A percentile compares a stretch with the other conserved stretches of the same genome.
Conservation (phyloP, 495 filamentous ascomycete species). For the Sporormia fimetaria region DNA sequence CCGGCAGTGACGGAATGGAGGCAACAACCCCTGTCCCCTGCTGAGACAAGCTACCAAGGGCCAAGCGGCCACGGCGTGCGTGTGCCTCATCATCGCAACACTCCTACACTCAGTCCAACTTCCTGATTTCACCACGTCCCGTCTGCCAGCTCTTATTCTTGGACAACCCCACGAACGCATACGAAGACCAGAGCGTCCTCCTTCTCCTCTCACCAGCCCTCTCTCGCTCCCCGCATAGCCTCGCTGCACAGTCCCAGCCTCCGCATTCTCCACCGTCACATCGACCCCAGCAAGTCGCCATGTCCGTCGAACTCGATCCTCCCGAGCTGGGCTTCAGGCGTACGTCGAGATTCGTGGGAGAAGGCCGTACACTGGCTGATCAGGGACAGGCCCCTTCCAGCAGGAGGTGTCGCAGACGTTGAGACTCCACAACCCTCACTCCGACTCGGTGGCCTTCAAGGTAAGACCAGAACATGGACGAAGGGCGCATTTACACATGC, state of each 20-base stretch:
- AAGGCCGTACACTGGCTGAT: constrained; percentile 4
- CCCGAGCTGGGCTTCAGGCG: constrained; percentile 85
- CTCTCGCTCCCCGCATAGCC: too few species aligned
- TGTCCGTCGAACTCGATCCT: constrained; percentile 92
- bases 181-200: too few species aligned
- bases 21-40: too few species aligned
- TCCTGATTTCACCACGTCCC: too few species aligned
- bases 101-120: too few species aligned
- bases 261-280: background rate
- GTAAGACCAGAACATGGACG: constrained; percentile 38
- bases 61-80: too few species aligned
- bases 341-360: constrained; percentile 37
- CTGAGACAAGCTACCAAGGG: too few species aligned
- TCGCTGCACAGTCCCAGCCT: constrained; percentile 21
- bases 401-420: constrained; percentile 79
- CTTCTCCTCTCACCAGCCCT: background rate
- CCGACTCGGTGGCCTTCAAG: constrained; percentile 86
- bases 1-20: too few species aligned
- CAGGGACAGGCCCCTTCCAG: constrained; percentile 69
- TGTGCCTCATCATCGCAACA: too few species aligned
- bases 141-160: too few species aligned
- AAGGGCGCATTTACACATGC: constrained; percentile 1
- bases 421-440: constrained; percentile 65
- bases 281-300: constrained; percentile 35
- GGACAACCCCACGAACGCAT: background rate